These are phyloP conservation scores for Ganoderma resinaceum DNA, from an alignment of 1,284 basidiomycete genomes.

Conservation along the genomic window DNA sequence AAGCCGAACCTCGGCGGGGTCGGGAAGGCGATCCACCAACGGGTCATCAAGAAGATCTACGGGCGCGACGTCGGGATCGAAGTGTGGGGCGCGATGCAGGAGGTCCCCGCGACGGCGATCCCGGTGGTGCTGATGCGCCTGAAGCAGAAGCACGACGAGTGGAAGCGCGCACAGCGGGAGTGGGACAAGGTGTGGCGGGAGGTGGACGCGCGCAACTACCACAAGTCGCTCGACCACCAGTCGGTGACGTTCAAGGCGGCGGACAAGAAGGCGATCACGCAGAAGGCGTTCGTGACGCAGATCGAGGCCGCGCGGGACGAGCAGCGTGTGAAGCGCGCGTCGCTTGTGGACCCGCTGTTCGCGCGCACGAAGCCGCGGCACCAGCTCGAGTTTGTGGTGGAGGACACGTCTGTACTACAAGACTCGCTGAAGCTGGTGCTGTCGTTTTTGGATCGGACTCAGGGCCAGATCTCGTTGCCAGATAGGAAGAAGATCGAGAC, in stretches of 20 bases:
- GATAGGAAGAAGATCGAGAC: slow-evolving; percentile 88
- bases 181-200: slow-evolving; percentile 99
- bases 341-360: slow-evolving; percentile 80
- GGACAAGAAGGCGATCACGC: slow-evolving; percentile 91
- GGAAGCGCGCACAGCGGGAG: slow-evolving; percentile 98
- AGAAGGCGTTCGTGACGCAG: slow-evolving; percentile 88
- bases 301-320: slow-evolving; percentile 91
- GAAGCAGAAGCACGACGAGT: slow-evolving; percentile 98
- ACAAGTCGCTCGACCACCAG: slow-evolving; percentile 94
- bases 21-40: slow-evolving; percentile 92
- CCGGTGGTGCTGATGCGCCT: slow-evolving; percentile 92
- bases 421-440: slow-evolving; percentile 90
- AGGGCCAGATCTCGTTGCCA: slow-evolving; percentile 71
- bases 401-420: slow-evolving; percentile 81
- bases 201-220: slow-evolving; percentile 93
- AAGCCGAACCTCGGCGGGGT: slow-evolving; percentile 92
- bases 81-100: slow-evolving; percentile 92
- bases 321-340: slow-evolving; percentile 81
- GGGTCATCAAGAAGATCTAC: slow-evolving; percentile 98
- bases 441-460: slow-evolving; percentile 91
- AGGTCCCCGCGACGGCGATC: slow-evolving; percentile 91
- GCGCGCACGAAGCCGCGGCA: slow-evolving; percentile 74
- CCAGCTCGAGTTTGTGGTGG: slow-evolving; percentile 85
- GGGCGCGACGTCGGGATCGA: slow-evolving; percentile 89
- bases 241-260: slow-evolving; percentile 89